Evolutionary conservation across 2,329 filamentous ascomycete genomes (phyloP), one percentile per base, ranked within the genome.

Genomic region (Calonectria hongkongensis): DNA sequence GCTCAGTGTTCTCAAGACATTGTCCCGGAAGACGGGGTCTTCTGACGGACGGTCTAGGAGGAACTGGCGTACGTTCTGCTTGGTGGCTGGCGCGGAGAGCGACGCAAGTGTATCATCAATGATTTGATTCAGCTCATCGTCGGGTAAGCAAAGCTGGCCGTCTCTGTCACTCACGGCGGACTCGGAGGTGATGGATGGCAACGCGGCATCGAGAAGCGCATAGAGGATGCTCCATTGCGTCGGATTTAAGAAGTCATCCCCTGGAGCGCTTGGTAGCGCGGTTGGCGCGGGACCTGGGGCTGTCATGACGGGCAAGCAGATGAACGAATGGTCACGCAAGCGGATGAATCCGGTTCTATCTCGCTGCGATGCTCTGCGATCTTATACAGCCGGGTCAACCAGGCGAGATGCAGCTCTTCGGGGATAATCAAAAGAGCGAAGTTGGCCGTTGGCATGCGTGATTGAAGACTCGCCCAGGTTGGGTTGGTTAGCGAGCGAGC

Each of bases 181-280:
- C 16, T 85, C 83, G 16, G 86, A 80, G 25, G 85, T 86, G 73
- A 94, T 86, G 25, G 91, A 88, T 2, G 93, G 92, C 39, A 94
- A 83, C 21, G 90, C 82, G n/a, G 88, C 89, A 75, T 92, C 90
- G 48, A 92, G 81, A 8, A 92, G 82, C 2, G 90, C 85, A 75
- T 88, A 85, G 50, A 92, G 79, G 2, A 88, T 87, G 47, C 85
- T 81, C 91, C 90, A 92, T 83, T 91, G 88, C 21, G 83, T 81
- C 62, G 85, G 82, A 48, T 81, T 84, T 77, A 89, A 87, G 78
- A 86, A 88, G 73, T 82, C 78, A 50, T 68, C 51, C 41, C 79
- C 47, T 33, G 83, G 83, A 56, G 71, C 67, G 3, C 77, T 72
- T 10, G 82, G 82, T 56, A 84, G 71, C 65, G 73, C 67, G 51